Base-by-base conservation (phyloP, 2,329 filamentous ascomycete species). In the Amauroascus niger region DNA sequence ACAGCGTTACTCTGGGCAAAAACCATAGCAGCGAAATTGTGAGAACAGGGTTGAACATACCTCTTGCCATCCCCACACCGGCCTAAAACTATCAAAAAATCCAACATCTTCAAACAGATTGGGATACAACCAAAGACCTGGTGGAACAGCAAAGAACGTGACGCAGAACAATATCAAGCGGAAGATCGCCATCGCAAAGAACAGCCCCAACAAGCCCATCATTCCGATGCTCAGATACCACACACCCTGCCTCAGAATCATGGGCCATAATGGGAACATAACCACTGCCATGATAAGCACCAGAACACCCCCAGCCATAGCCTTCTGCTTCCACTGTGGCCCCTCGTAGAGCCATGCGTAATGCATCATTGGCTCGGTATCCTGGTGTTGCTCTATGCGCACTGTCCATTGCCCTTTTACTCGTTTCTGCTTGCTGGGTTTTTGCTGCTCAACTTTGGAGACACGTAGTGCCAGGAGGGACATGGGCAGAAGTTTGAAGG, bases 81-180 rank as follows among this genome's bases (percentile, higher is more conserved):
- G 93, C 66, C 85, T 85, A 79, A 98, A 98, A 65, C 87, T 94
- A 68, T 98, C 93, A 71, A 98, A 86, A 74, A 98, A 97, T 6
- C 91, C 95, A 26, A 98, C 93, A 67, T 98, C 93, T 69, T 98
- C 93, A 76, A 96, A 98, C 18, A 98, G 75, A 67, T 98, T 98
- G 47, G 93, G 93, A 73, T 91, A 98, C 43, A 98, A 78, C 93
- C 93, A 98, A n/a, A 98, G 77, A 63, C 93, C 93, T 2, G 93
- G 93, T 2, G 90, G 76, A 0, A 82, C 77, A 14, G 79, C 77
- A 66, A 97, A 95, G 71, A 95, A 89, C 20, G 93, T 97, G 67
- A 95, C 73, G 67, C 88, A 85, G 76, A 98, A 98, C 26, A 98
- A 77, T 57, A 98, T 95, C 54, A 97, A 79, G 56, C 93, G 84